These are phyloP conservation scores for Funneliformis geosporum DNA, from an alignment of 192 early-diverging fungal species.

Conservation along the genomic window DNA sequence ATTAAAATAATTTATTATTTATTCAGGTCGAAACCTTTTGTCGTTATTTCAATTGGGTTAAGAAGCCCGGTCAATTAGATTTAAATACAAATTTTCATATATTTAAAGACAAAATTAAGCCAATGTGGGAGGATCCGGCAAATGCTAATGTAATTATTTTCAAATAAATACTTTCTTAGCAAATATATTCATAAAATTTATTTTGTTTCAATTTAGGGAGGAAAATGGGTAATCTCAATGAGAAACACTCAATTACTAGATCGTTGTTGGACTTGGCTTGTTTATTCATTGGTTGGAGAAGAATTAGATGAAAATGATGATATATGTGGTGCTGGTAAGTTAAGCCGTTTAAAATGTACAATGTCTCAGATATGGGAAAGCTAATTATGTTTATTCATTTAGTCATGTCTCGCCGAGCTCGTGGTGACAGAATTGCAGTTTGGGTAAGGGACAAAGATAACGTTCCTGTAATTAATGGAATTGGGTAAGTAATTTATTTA, in stretches of 20 bases:
- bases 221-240: slow-evolving; percentile 47
- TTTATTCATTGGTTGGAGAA: slow-evolving; percentile 46
- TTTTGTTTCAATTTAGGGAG: slow-evolving; percentile 37
- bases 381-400: neutral
- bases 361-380: neutral
- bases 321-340: slow-evolving; percentile 48
- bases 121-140: slow-evolving; percentile 51
- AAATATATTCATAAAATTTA: neutral
- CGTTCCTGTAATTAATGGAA: slow-evolving; percentile 45
- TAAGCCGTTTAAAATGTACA: neutral
- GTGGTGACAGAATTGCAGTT: slow-evolving; percentile 45
- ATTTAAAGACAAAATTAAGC: slow-evolving; percentile 50
- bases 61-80: slow-evolving; percentile 46
- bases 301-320: slow-evolving; percentile 46
- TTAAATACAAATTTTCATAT: slow-evolving; percentile 44
- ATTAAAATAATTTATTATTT: neutral
- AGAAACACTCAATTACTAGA: slow-evolving; percentile 42
- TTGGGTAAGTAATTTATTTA: slow-evolving; percentile 39
- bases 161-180: neutral
- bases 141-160: slow-evolving; percentile 43
- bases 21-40: slow-evolving; percentile 43
- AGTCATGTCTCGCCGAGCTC: slow-evolving; percentile 45
- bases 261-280: slow-evolving; percentile 47
- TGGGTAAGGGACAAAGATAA: slow-evolving; percentile 50
- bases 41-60: slow-evolving; percentile 50